Evolutionary conservation across 768 basidiomycete genomes (phyloP).

Genomic region (Mrakia frigida): DNA sequence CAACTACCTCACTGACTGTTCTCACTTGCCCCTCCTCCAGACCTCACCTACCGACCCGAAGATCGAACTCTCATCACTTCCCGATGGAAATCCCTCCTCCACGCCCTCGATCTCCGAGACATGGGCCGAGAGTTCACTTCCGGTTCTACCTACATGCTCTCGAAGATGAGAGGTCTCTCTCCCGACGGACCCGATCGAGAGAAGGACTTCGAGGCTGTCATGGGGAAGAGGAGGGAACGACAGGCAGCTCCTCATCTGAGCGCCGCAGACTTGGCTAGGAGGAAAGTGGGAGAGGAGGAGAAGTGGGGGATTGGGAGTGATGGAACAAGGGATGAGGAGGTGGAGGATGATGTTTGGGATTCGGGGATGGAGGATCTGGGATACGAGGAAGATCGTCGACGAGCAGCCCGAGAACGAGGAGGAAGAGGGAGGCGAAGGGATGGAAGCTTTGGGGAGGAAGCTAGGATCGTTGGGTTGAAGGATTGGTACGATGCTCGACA

Average conservation of each 20-base stretch:
- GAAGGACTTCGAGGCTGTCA: conserved; percentile 14
- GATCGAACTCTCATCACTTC: conserved; percentile 47
- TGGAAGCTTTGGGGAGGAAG: background rate
- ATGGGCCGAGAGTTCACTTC: conserved; percentile 56
- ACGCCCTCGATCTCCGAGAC: conserved; percentile 67
- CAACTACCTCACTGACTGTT: background rate
- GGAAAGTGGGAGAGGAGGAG: background rate
- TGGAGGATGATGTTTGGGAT: background rate
- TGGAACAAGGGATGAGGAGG: background rate
- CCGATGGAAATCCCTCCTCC: conserved; percentile 56
- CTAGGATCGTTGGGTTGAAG: background rate
- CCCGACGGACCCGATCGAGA: conserved; percentile 23
- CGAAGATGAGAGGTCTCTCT: background rate
- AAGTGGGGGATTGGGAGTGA: conserved; percentile 10
- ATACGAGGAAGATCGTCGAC: background rate
- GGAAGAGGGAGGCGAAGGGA: background rate
- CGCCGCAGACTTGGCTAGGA: background rate
- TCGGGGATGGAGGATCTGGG: background rate
- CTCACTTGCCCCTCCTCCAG: background rate
- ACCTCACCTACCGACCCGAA: conserved; percentile 55
- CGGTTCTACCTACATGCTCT: conserved; percentile 8
- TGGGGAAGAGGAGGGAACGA: background rate
- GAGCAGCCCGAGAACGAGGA: background rate
- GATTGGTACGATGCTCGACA: conserved; percentile 14
- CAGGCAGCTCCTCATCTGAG: background rate